Conservation (phyloP, 768 basidiomycete species). For the Pisolithus orientalis region DNA sequence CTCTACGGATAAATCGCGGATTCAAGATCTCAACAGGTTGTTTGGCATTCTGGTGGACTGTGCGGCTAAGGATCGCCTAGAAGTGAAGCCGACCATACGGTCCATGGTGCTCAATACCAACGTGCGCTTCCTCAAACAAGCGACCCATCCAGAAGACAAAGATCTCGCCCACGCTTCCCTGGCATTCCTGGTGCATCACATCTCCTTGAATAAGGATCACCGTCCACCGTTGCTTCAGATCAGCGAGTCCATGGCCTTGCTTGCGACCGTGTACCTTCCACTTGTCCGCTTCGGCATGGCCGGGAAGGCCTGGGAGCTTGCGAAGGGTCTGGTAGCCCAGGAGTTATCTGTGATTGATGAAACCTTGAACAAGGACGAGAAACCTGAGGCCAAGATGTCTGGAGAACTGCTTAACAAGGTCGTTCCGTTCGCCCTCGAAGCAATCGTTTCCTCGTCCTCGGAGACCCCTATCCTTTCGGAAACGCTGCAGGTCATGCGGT, state of each 20-base stretch:
- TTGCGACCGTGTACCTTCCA: conserved; percentile 7
- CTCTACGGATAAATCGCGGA: conserved; percentile 28
- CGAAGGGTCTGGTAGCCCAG: conserved; percentile 8
- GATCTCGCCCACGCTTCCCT: conserved; percentile 9
- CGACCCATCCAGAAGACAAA: conserved; percentile 1
- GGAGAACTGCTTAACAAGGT: conserved; percentile 9
- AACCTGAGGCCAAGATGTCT: conserved; percentile 6
- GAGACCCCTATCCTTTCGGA: conserved; percentile 1
- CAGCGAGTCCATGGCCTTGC: not conserved
- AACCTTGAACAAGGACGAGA: not conserved
- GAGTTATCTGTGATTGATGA: not conserved
- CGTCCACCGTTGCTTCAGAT: not conserved
- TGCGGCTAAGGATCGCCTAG: conserved; percentile 29
- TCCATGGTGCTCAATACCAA: conserved; percentile 41
- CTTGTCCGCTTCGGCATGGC: conserved; percentile 16
- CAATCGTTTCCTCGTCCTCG: conserved; percentile 2
- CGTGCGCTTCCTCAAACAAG: conserved; percentile 25
- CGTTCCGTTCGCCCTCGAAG: conserved; percentile 14
- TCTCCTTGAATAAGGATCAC: not conserved
- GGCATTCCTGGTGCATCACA: conserved; percentile 24
- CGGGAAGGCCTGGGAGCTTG: conserved; percentile 21
- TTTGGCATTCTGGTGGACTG: conserved; percentile 36
- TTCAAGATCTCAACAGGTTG: conserved; percentile 51
- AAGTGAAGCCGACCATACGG: conserved; percentile 33
- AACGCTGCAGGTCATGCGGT: conserved; percentile 17